Conservation (phyloP, 164 flowering plant species). For the Dillenia turbinata region DNA sequence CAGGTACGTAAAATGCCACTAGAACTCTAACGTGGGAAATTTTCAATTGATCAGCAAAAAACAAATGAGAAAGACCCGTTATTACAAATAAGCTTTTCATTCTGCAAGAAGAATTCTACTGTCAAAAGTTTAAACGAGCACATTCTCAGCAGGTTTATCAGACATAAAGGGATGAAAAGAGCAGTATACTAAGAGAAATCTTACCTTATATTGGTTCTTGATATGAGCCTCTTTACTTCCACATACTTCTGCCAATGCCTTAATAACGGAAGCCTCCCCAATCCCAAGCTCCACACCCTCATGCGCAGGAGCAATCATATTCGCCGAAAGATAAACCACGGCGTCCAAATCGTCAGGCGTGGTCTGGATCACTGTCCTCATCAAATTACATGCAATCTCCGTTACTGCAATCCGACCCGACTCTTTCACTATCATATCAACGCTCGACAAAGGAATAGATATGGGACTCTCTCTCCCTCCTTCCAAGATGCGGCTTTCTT, state of each 20-base stretch:
- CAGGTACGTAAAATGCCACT: no score
- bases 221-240: conserved; percentile 79
- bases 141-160: no score
- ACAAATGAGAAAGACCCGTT: no score
- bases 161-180: no score
- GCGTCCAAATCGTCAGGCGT: conserved; percentile 75
- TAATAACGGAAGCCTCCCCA: conserved; percentile 80
- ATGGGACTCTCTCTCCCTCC: conserved; percentile 71
- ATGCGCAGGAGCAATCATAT: conserved; percentile 81
- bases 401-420: conserved; percentile 74
- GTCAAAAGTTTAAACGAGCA: background rate
- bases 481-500: conserved; percentile 62
- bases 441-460: conserved; percentile 68
- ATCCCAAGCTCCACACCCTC: conserved; percentile 96
- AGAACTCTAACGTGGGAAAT: no score
- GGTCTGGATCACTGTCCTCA: conserved; percentile 81
- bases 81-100: no score
- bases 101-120: no score
- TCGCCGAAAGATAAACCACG: conserved; percentile 70
- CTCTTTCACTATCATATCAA: conserved; percentile 72
- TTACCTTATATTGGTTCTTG: conserved; percentile 66
- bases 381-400: conserved; percentile 70
- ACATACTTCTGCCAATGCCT: conserved; percentile 84
- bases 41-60: no score
- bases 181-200: background rate